These are phyloP conservation scores for Tylopilus balloui DNA, from an alignment of 768 basidiomycete species.

Conservation along the genomic window DNA sequence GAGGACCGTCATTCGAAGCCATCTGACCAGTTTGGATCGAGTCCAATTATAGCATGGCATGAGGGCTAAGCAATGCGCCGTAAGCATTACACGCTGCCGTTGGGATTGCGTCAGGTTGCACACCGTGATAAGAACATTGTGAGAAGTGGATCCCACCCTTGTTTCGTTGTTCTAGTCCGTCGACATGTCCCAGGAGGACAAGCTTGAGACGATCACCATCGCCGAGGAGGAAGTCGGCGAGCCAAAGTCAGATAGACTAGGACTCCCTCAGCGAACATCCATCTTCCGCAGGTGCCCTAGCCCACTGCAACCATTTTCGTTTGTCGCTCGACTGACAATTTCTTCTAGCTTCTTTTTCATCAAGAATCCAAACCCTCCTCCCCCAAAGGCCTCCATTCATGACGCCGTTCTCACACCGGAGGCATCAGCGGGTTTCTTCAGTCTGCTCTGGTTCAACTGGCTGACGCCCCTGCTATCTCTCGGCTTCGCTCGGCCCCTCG, in stretches of 20 bases:
- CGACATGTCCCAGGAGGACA: constrained; percentile 5
- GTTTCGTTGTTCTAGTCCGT: neutral
- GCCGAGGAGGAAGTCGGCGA: neutral
- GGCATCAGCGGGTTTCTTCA: constrained; percentile 54
- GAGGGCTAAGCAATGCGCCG: too few species aligned
- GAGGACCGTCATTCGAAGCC: too few species aligned
- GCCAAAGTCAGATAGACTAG: neutral
- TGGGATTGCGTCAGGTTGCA: too few species aligned
- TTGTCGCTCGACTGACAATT: neutral
- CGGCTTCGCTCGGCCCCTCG: constrained; percentile 78
- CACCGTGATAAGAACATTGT: neutral
- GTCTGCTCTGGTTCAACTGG: constrained; percentile 68
- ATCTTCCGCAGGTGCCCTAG: constrained; percentile 2
- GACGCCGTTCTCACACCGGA: constrained; percentile 65
- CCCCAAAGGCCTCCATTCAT: constrained; percentile 50
- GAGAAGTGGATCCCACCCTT: neutral
- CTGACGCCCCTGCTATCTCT: constrained; percentile 64
- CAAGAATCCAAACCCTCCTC: constrained; percentile 28
- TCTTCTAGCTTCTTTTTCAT: constrained; percentile 10
- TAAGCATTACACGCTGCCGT: too few species aligned
- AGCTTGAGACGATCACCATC: neutral
- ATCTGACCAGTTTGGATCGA: too few species aligned
- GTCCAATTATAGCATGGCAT: too few species aligned
- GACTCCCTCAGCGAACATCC: neutral
- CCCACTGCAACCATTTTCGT: neutral